Conservation (phyloP, 116 monocot species). For the Trichopus zeylanicus region DNA sequence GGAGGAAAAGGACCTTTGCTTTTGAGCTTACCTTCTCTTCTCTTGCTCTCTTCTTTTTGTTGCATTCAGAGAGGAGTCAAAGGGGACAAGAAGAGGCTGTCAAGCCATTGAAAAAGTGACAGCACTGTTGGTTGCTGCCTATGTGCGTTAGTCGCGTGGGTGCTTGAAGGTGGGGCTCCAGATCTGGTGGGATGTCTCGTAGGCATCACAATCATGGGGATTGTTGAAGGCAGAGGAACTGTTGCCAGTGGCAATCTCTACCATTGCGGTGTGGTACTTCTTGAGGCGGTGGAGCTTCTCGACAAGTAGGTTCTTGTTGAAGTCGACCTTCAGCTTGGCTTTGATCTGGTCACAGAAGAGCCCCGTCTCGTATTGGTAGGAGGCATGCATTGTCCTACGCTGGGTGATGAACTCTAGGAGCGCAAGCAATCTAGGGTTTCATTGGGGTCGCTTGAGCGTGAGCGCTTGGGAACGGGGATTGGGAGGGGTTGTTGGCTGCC, state of each 20-base stretch:
- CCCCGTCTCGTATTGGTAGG: constrained; percentile 66
- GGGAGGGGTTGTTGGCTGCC: too few relatives aligned
- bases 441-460: too few relatives aligned
- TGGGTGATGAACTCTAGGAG: constrained; percentile 48
- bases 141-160: constrained; percentile 6
- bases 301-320: constrained; percentile 81
- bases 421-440: too few relatives aligned
- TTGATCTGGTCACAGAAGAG: constrained; percentile 91
- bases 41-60: too few relatives aligned
- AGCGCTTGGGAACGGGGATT: too few relatives aligned
- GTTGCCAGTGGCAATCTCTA: not conserved
- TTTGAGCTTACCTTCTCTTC: too few relatives aligned
- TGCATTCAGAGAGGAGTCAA: too few relatives aligned
- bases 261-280: constrained; percentile 55
- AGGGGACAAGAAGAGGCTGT: too few relatives aligned
- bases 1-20: too few relatives aligned
- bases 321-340: constrained; percentile 45
- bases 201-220: constrained; percentile 70
- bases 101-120: too few relatives aligned
- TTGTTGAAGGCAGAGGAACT: constrained; percentile 32
- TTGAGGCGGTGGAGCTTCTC: constrained; percentile 94
- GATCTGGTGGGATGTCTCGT: constrained; percentile 69
- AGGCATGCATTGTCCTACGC: constrained; percentile 48
- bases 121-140: not conserved
- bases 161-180: constrained; percentile 44